phyloP scores from a whole-genome alignment of 305 asterid genomes.

The Ilex paraguariensis region DNA sequence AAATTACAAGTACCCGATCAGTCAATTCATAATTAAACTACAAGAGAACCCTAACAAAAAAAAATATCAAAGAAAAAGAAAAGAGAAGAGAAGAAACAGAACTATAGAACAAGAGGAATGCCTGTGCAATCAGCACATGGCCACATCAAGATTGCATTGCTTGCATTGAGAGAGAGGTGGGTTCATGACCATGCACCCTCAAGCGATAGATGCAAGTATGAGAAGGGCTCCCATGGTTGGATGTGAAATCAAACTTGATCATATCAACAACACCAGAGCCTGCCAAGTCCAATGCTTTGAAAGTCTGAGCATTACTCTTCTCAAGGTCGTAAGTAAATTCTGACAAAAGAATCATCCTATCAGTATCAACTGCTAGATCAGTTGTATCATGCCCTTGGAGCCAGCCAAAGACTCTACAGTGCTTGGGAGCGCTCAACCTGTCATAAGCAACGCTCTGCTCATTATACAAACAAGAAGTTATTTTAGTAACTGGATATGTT shows the following conservation, averaged over 20 bases:
- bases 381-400: conserved; percentile 30
- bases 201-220: conserved; percentile 88
- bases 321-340: conserved; percentile 77
- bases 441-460: conserved; percentile 90
- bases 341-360: conserved; percentile 43
- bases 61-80: no score
- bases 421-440: conserved; percentile 90
- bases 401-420: conserved; percentile 90
- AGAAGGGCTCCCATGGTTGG: conserved; percentile 72
- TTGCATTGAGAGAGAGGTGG: conserved; percentile 30
- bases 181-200: conserved; percentile 81
- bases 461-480: conserved; percentile 6
- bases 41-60: no score
- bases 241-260: conserved; percentile 64
- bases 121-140: conserved; percentile 6
- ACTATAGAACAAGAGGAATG: no score
- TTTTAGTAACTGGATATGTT: no score
- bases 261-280: conserved; percentile 44
- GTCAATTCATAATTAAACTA: no score
- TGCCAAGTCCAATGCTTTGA: conserved; percentile 40
- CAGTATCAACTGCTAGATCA: conserved; percentile 16
- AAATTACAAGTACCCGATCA: no score
- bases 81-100: no score
- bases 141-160: conserved; percentile 38
- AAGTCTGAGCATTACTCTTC: conserved; percentile 74